phyloP scores from a whole-genome alignment of 192 early-diverging fungal species.

The Linderina pennispora region DNA sequence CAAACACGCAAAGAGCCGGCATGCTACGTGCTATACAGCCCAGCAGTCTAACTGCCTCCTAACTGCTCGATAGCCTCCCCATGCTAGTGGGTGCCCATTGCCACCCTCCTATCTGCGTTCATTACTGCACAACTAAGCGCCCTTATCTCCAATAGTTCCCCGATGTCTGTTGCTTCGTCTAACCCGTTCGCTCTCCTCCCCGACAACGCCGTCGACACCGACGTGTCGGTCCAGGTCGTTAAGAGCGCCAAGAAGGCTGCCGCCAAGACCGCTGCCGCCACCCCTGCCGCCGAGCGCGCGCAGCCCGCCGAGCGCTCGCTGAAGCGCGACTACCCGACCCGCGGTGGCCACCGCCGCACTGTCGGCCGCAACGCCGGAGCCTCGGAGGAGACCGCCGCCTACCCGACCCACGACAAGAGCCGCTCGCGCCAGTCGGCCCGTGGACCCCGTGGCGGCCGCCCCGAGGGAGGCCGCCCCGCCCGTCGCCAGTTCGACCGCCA shows the following conservation, averaged over 20 bases:
- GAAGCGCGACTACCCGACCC: conserved; percentile 15
- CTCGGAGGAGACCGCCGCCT: conserved; percentile 25
- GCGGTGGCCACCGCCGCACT: conserved; percentile 19
- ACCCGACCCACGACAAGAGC: conserved; percentile 27
- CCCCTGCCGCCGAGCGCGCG: conserved; percentile 11
- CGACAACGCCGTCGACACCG: conserved; percentile 51
- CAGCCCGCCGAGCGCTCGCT: conserved; percentile 4
- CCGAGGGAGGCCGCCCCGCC: conserved; percentile 52
- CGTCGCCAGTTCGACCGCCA: conserved; percentile 84
- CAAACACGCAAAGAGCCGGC: too few relatives aligned
- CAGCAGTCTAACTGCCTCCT: too few relatives aligned
- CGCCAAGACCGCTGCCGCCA: conserved; percentile 5
- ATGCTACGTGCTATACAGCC: too few relatives aligned
- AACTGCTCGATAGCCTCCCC: too few relatives aligned
- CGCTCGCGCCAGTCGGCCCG: conserved; percentile 40
- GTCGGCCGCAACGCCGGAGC: conserved; percentile 22
- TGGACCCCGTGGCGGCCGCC: conserved; percentile 48
- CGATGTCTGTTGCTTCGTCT: conserved; percentile 56
- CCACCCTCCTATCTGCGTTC: too few relatives aligned
- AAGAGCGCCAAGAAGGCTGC: conserved; percentile 37
- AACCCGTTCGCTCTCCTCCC: conserved; percentile 66
- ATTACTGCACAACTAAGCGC: too few relatives aligned
- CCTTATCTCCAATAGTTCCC: too few relatives aligned
- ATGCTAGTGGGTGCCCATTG: too few relatives aligned
- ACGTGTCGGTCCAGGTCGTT: conserved; percentile 28